These are phyloP conservation scores for Rhododendron griersonianum DNA, from an alignment of 148 eudicot genomes.

Conservation along the genomic window DNA sequence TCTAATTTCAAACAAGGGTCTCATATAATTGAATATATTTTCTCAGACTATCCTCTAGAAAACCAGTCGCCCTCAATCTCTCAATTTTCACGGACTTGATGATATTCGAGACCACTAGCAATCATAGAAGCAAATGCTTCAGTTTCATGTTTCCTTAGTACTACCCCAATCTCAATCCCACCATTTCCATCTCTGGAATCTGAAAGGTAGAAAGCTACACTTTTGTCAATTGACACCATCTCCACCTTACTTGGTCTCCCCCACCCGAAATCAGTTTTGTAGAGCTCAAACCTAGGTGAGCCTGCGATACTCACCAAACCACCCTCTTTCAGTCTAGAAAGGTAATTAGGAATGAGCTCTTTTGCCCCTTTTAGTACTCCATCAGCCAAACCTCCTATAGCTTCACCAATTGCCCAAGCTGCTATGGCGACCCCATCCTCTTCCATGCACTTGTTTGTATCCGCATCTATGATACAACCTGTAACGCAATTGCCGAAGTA, in stretches of 20 bases:
- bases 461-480: neutral
- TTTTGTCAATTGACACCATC: neutral
- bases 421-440: constrained; percentile 11
- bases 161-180: constrained; percentile 5
- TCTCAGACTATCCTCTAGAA: too few relatives aligned
- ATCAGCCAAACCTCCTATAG: neutral
- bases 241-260: constrained; percentile 7
- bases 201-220: constrained; percentile 2
- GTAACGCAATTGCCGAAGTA: constrained; percentile 12
- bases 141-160: constrained; percentile 1
- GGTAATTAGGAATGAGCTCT: neutral
- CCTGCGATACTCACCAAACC: too few relatives aligned
- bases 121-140: neutral
- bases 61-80: too few relatives aligned
- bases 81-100: too few relatives aligned
- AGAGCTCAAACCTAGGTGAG: neutral
- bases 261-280: constrained; percentile 9
- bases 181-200: neutral
- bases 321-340: neutral
- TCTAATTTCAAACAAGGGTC: too few relatives aligned
- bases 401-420: neutral
- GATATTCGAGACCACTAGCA: neutral
- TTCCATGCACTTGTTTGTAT: neutral
- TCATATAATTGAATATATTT: too few relatives aligned
- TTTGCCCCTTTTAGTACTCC: neutral